A percentile compares a stretch with the other conserved stretches of the same genome.
Evolutionary conservation across 2,329 filamentous ascomycete species (phyloP).

Genomic region (Pseudogymnoascus sp.): DNA sequence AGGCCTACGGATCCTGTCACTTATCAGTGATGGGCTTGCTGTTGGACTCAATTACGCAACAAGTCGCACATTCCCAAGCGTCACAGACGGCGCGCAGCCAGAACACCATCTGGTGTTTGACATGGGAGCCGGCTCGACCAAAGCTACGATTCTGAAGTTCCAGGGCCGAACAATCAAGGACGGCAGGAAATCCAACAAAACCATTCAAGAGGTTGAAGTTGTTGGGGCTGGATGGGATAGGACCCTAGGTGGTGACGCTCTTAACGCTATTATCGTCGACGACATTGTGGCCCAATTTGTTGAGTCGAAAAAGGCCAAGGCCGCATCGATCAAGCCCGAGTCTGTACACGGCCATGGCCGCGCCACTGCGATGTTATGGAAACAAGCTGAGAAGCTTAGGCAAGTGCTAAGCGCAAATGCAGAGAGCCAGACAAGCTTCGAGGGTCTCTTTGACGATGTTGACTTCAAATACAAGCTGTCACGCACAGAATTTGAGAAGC

Average conservation of each 20-base stretch:
- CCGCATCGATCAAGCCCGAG: constrained; percentile 51
- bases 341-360: constrained; percentile 69
- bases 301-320: constrained; percentile 60
- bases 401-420: constrained; percentile 91
- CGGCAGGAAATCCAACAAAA: constrained; percentile 89
- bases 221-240: constrained; percentile 82
- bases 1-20: constrained; percentile 73
- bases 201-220: constrained; percentile 87
- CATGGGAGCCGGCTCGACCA: constrained; percentile 94
- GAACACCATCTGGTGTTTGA: constrained; percentile 93
- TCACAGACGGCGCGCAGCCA: constrained; percentile 74
- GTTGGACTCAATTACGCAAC: constrained; percentile 96
- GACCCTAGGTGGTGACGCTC: constrained; percentile 77
- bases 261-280: constrained; percentile 82
- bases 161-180: constrained; percentile 87
- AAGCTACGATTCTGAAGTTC: constrained; percentile 82
- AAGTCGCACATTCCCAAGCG: constrained; percentile 75
- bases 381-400: constrained; percentile 79
- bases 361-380: constrained; percentile 81
- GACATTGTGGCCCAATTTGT: constrained; percentile 80
- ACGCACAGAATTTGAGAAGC: constrained; percentile 71
- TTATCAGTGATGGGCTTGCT: constrained; percentile 84
- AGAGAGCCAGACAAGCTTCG: constrained; percentile 72
- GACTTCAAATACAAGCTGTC: constrained; percentile 89
- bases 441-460: constrained; percentile 83